Evolutionary conservation across 257 asterid genomes (phyloP), one percentile per base, ranked within the genome.

Genomic region (Rehmannia glutinosa): DNA sequence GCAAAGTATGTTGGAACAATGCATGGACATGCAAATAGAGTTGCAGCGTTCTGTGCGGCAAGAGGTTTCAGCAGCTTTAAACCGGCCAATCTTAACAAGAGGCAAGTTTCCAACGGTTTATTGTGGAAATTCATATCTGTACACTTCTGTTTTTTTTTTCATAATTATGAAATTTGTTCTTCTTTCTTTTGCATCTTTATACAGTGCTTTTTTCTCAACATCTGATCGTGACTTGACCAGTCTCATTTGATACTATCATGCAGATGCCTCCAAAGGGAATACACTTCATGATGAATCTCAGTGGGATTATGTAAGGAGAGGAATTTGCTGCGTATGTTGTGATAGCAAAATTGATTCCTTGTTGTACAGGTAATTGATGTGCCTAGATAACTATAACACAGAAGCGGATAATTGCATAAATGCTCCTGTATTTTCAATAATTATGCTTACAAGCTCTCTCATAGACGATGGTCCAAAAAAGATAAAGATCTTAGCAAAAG

Each of bases 1-100:
- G 96, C 99, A 94, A 74, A 75, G 76, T 59, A 85, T 85, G 92
- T 85, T 94, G 20, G 97, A 94, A 78, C 82, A 89, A 19, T 94
- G 99, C 88, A 82, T 88, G 92, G 96, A 91, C 58, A 85, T 94
- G 95, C 97, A 94, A 71, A 79, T 88, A 47, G 97, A 94, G 74
- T 69, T 94, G 83, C 99, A 91, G 64, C 89, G 95, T 0, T 79
- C 91, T 0, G 86, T 94, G 24, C 80, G 84, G 42, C 96, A 91
- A 81, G 97, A 91, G 74, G 96, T 93, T 75, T 90, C 95, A 24
- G 99, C 99, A 20, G 97, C 96, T 24, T 76, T 90, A 66, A 90
- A 88, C 74, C 77, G 95, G 25, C 51, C 91, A 35, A 12, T 72
- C 78, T 65, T 64, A 33, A 69, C 76, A 15, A 67, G 41, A 72